phyloP scores from a whole-genome alignment of 805 yeast genomes.

The Myxozyma udenii region DNA sequence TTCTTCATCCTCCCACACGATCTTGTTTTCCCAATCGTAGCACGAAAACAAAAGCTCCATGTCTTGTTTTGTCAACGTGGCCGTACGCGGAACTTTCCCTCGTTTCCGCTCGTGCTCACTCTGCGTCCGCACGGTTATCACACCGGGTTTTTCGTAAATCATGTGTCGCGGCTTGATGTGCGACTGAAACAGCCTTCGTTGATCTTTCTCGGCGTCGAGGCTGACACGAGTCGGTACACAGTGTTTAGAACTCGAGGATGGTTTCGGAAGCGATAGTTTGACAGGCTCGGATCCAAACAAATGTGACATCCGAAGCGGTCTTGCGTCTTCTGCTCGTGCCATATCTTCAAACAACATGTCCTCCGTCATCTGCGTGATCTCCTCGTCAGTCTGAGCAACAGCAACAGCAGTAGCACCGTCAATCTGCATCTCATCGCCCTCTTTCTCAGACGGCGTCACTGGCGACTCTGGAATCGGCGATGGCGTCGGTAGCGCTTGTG shows the following conservation, averaged over 20 bases:
- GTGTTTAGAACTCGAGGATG: conserved; percentile 37
- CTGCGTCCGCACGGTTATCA: conserved; percentile 4
- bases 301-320: conserved; percentile 18
- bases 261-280: conserved; percentile 52
- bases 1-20: conserved; percentile 20
- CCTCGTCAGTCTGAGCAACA: conserved; percentile 3
- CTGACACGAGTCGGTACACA: conserved; percentile 53
- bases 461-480: neutral
- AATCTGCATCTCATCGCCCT: no score
- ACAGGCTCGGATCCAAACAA: conserved; percentile 63
- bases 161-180: conserved; percentile 15
- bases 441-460: no score
- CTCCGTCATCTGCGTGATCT: conserved; percentile 4
- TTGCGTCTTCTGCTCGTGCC: conserved; percentile 10
- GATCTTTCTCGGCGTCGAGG: conserved; percentile 64
- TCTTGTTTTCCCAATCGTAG: conserved; percentile 29
- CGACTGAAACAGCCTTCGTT: conserved; percentile 40
- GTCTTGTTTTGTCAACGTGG: conserved; percentile 10
- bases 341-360: conserved; percentile 15
- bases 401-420: neutral
- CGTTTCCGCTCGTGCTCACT: conserved; percentile 6
- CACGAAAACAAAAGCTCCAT: conserved; percentile 26
- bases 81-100: no score
- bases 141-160: conserved; percentile 21
- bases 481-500: neutral